These are phyloP conservation scores for Stramenopiles sp. DNA, from an alignment of 352 stramenopile genomes.

Conservation along the genomic window DNA sequence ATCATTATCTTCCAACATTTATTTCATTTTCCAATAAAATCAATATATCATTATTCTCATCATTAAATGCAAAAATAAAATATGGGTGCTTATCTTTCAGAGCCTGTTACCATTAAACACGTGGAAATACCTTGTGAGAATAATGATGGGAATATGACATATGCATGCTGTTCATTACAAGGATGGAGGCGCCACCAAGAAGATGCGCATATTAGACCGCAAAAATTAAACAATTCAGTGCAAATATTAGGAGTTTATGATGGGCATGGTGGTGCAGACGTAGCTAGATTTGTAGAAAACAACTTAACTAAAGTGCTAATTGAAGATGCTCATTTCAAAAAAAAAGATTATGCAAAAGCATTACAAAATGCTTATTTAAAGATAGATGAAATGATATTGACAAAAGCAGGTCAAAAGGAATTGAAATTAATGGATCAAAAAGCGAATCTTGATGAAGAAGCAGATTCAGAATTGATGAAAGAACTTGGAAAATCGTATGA, in stretches of 20 bases:
- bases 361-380: not conserved
- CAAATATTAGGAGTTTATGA: conserved; percentile 34
- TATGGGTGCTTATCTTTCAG: conserved; percentile 23
- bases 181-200: conserved; percentile 21
- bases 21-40: too few relatives aligned
- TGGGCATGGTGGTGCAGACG: conserved; percentile 37
- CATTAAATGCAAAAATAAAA: conserved; percentile 7
- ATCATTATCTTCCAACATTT: too few relatives aligned
- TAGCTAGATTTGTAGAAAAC: conserved; percentile 20
- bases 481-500: not conserved
- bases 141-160: not conserved
- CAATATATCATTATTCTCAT: too few relatives aligned
- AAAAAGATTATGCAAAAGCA: not conserved
- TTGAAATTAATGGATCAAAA: not conserved
- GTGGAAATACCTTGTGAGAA: conserved; percentile 5
- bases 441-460: not conserved
- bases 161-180: conserved; percentile 16
- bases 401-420: not conserved
- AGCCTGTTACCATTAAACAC: conserved; percentile 22
- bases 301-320: conserved; percentile 13
- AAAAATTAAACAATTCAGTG: not conserved
- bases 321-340: not conserved
- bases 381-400: not conserved
- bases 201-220: conserved; percentile 18
- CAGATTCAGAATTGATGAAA: not conserved